phyloP scores from a whole-genome alignment of 2,329 filamentous ascomycete genomes.

The Tolypocladium amazonense region DNA sequence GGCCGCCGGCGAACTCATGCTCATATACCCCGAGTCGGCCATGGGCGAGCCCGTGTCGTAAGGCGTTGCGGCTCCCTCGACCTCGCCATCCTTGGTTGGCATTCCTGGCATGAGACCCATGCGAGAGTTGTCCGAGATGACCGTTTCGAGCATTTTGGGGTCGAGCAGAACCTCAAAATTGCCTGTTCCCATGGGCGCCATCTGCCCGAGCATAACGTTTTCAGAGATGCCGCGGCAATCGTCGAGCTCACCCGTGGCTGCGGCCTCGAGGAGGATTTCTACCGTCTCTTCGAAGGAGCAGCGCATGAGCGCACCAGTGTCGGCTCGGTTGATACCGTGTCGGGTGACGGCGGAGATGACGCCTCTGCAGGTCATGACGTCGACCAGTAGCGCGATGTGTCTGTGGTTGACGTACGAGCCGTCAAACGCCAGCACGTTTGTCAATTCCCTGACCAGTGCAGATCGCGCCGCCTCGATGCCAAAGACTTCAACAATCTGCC shows the following conservation, averaged over 20 bases:
- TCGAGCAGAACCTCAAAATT: conserved; percentile 92
- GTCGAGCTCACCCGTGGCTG: conserved; percentile 87
- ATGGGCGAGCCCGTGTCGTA: conserved; percentile 84
- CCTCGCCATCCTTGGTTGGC: conserved; percentile 61
- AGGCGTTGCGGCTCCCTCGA: conserved; percentile 81
- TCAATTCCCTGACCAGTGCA: conserved; percentile 79
- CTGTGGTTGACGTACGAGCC: conserved; percentile 99
- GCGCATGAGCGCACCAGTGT: conserved; percentile 96
- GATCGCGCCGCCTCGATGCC: conserved; percentile 91
- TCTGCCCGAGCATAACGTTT: conserved; percentile 95
- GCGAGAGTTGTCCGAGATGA: conserved; percentile 84
- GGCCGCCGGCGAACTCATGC: conserved; percentile 50
- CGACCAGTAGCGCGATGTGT: conserved; percentile 86
- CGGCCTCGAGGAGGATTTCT: conserved; percentile 93
- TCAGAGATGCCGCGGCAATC: conserved; percentile 97
- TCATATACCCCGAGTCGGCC: conserved; percentile 57
- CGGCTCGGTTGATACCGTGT: conserved; percentile 95
- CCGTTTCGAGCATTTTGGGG: conserved; percentile 89
- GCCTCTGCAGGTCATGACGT: conserved; percentile 95
- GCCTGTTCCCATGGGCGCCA: conserved; percentile 93
- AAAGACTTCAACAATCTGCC: conserved; percentile 88
- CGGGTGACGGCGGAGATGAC: conserved; percentile 92
- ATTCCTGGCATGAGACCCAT: conserved; percentile 74
- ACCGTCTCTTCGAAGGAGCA: conserved; percentile 99
- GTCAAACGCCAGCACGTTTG: conserved; percentile 89